phyloP scores from a whole-genome alignment of 305 asterid genomes.

The Fraxinus greggii region DNA sequence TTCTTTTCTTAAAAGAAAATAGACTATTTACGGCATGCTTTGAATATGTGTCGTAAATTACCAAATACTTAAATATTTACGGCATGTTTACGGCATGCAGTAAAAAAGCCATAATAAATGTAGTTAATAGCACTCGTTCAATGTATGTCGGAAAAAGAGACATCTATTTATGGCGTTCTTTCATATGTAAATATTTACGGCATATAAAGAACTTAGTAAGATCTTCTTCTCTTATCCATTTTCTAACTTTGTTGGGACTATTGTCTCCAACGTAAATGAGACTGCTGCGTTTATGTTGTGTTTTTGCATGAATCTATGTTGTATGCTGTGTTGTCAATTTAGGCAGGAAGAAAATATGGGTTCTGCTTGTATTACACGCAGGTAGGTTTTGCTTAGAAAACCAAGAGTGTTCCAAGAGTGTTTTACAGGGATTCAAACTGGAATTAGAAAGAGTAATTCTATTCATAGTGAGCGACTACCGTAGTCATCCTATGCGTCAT shows the following conservation, averaged over 20 bases:
- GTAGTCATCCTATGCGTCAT: too few species aligned
- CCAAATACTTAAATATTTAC: too few species aligned
- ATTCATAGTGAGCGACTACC: too few species aligned
- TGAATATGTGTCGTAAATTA: background rate
- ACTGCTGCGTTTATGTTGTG: background rate
- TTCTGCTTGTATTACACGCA: conserved; percentile 3
- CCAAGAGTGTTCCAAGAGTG: background rate
- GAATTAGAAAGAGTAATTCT: background rate
- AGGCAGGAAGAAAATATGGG: conserved; percentile 1
- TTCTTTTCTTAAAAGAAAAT: too few species aligned
- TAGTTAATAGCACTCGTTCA: background rate
- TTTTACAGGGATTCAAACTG: background rate
- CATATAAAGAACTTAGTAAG: background rate
- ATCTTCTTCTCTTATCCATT: background rate
- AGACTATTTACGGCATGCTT: background rate
- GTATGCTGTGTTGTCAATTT: background rate
- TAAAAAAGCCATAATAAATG: background rate
- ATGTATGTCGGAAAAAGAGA: background rate
- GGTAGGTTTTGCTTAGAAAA: background rate
- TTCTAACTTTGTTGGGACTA: conserved; percentile 15
- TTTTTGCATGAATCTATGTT: background rate
- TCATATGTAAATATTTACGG: background rate
- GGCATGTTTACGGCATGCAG: background rate
- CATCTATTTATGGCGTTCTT: background rate
- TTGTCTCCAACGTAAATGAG: background rate